A percentile compares a stretch with the other conserved stretches of the same genome.
Evolutionary conservation across 139 green algal species (phyloP).

Genomic region (Chlorella sorokiniana): DNA sequence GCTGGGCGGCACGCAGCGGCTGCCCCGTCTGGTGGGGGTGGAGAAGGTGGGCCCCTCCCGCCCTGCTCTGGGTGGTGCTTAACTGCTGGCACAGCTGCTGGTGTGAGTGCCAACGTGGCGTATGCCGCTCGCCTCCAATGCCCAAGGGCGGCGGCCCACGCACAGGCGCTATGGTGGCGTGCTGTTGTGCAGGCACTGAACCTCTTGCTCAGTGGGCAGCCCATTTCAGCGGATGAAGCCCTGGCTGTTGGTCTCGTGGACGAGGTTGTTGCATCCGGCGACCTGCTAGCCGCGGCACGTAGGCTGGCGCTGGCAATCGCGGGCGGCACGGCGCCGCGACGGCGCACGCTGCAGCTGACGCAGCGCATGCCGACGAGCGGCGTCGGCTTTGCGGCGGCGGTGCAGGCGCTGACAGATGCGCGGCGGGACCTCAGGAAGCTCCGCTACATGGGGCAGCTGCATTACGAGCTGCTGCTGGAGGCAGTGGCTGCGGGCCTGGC

Average conservation of each 20-base stretch:
- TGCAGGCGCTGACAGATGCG: neutral
- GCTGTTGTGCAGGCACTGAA: conserved; percentile 2
- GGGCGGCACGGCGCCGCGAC: conserved; percentile 16
- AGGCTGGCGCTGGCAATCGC: conserved; percentile 82
- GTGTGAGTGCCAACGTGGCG: neutral
- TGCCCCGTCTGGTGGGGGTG: conserved; percentile 93
- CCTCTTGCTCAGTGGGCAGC: conserved; percentile 4
- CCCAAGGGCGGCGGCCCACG: neutral
- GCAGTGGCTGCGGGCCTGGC: conserved; percentile 2
- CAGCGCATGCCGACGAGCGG: conserved; percentile 3
- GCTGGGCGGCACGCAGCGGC: conserved; percentile 94
- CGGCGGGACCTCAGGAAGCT: neutral
- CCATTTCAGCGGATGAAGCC: conserved; percentile 41
- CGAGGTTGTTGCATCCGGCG: conserved; percentile 58
- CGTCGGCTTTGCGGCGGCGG: conserved; percentile 4
- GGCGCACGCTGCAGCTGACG: conserved; percentile 47
- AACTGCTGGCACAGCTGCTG: neutral
- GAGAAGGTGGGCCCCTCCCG: conserved; percentile 59
- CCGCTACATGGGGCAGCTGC: conserved; percentile 4
- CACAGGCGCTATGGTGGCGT: neutral
- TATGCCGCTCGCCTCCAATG: neutral
- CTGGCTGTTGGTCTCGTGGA: conserved; percentile 86
- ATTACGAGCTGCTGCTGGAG: conserved; percentile 17
- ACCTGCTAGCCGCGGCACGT: conserved; percentile 64
- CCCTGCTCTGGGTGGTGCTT: neutral